These are phyloP conservation scores for Chalciporus sp. DNA, from an alignment of 1,284 basidiomycete species.

Conservation along the genomic window DNA sequence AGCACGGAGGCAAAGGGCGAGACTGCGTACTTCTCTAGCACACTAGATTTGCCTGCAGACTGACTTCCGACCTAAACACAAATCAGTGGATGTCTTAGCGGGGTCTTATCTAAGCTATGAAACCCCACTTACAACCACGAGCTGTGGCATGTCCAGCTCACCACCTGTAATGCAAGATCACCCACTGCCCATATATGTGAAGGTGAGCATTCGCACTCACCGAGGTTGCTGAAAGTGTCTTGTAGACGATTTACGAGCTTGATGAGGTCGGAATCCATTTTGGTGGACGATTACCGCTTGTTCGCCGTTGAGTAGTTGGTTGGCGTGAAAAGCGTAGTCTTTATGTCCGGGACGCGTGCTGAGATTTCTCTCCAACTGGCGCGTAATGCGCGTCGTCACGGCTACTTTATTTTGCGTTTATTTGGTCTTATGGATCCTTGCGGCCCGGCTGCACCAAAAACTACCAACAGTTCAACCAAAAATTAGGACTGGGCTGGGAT, in stretches of 20 bases:
- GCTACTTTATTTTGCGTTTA: constrained; percentile 32
- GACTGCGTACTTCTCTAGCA: constrained; percentile 75
- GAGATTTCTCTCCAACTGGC: constrained; percentile 4
- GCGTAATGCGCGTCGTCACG: constrained; percentile 38
- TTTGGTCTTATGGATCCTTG: constrained; percentile 29
- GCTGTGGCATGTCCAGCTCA: constrained; percentile 85
- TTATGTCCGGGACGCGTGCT: constrained; percentile 20
- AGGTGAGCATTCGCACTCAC: constrained; percentile 43
- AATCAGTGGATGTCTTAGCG: constrained; percentile 1
- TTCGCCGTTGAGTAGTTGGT: constrained; percentile 1
- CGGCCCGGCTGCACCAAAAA: too few species aligned
- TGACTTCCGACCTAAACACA: constrained; percentile 75
- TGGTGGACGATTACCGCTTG: constrained; percentile 26
- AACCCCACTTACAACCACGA: constrained; percentile 66
- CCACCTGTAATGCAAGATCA: constrained; percentile 54
- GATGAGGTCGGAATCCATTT: constrained; percentile 93
- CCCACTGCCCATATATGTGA: constrained; percentile 8
- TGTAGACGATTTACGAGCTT: constrained; percentile 96
- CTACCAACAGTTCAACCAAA: too few species aligned
- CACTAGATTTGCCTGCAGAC: constrained; percentile 85
- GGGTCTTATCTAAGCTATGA: background rate
- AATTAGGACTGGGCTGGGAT: too few species aligned
- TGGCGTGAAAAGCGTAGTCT: constrained; percentile 8
- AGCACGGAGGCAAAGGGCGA: constrained; percentile 7
- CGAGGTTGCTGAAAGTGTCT: constrained; percentile 82